Conservation (phyloP, 2,329 filamentous ascomycete species). For the Neofusicoccum kwambonambiense region DNA sequence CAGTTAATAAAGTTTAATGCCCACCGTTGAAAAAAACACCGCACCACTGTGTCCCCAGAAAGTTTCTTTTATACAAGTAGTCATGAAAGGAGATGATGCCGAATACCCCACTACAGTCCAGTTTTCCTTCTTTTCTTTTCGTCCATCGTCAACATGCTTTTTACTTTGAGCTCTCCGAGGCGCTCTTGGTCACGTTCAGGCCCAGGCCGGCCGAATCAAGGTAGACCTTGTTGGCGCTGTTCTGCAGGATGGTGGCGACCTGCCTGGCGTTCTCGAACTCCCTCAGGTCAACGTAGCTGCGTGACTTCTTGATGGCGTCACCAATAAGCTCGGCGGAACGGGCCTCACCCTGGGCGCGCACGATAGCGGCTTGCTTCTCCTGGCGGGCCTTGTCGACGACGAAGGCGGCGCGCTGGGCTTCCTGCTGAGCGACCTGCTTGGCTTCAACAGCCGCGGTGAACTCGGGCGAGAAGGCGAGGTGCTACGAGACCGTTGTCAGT, state of each 20-base stretch:
- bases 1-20: neutral
- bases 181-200: slow-evolving; percentile 68
- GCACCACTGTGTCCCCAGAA: neutral
- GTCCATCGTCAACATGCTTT: neutral
- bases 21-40: neutral
- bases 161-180: slow-evolving; percentile 29
- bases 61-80: slow-evolving; percentile 3
- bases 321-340: slow-evolving; percentile 96
- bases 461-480: slow-evolving; percentile 68
- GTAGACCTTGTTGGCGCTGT: slow-evolving; percentile 90
- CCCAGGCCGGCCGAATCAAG: slow-evolving; percentile 88
- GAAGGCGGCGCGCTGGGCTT: slow-evolving; percentile 95
- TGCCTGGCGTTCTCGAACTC: slow-evolving; percentile 94
- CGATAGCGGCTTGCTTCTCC: slow-evolving; percentile 98
- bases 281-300: slow-evolving; percentile 93
- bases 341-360: slow-evolving; percentile 97
- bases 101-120: neutral
- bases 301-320: slow-evolving; percentile 99
- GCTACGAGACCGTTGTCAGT: slow-evolving; percentile 40
- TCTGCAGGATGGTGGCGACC: slow-evolving; percentile 86
- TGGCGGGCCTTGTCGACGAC: slow-evolving; percentile 98
- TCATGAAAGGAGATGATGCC: slow-evolving; percentile 14
- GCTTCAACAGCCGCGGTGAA: slow-evolving; percentile 69
- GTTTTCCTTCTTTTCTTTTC: neutral
- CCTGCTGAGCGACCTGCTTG: slow-evolving; percentile 75